Conservation (phyloP, 208 protist genomes). For the Leptomonas pyrrhocoris region DNA sequence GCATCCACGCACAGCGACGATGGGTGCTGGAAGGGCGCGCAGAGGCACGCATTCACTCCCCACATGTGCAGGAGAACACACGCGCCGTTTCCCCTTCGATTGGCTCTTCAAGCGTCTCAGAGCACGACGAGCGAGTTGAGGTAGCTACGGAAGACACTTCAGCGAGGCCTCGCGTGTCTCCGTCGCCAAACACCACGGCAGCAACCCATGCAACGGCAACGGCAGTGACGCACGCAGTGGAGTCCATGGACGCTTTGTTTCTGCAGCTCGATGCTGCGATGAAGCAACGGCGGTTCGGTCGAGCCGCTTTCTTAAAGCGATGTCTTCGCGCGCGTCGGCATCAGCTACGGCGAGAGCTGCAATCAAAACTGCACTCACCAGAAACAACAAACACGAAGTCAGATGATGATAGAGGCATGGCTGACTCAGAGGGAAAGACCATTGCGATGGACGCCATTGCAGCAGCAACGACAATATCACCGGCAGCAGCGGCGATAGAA, state of each 20-base stretch:
- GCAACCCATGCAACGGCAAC: not conserved
- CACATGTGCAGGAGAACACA: not conserved
- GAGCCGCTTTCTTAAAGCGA: conserved; percentile 10
- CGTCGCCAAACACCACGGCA: not conserved
- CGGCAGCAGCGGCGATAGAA: not conserved
- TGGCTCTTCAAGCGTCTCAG: not conserved
- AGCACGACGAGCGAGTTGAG: not conserved
- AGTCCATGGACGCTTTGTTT: conserved; percentile 27
- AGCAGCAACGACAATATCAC: not conserved
- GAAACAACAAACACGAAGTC: not conserved
- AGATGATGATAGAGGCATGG: not conserved
- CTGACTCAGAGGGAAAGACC: too few species aligned
- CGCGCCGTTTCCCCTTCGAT: not conserved
- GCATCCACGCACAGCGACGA: conserved; percentile 36
- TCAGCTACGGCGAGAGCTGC: conserved; percentile 19
- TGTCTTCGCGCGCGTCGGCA: conserved; percentile 18
- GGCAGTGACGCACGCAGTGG: conserved; percentile 1
- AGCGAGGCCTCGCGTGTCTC: not conserved
- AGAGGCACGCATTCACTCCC: not conserved
- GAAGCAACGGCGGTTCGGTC: conserved; percentile 12
- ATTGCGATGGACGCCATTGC: too few species aligned
- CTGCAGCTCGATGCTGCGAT: conserved; percentile 33
- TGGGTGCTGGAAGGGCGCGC: conserved; percentile 13
- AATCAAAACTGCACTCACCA: not conserved
- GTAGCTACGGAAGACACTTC: not conserved